Evolutionary conservation across 345 rosid genomes (phyloP), one percentile per base, ranked within the genome.

Genomic region (Limnanthes douglasii): DNA sequence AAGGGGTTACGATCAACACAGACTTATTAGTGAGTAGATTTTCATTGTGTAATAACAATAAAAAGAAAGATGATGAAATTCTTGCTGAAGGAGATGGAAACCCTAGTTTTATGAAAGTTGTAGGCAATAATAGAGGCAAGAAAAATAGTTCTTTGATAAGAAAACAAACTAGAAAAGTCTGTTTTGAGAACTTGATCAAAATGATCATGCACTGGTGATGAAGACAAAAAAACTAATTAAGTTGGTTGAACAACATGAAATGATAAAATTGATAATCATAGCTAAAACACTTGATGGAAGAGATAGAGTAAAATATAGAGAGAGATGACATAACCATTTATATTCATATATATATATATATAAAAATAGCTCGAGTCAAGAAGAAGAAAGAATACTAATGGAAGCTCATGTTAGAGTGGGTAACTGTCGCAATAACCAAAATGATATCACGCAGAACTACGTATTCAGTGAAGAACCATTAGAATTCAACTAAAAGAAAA

Each of bases 241-340:
- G 61, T 45, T 88, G 74, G 97, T 88, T 60, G 70, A 66, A 57
- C 83, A 76, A 64, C 58, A 72, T 55, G 97, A 95, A 46, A 69
- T 63, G 12, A 64, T 72, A 45, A 88, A 79, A 62, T 88, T 95
- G 98, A 92, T 94, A 18, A 57, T 72, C 55, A 72, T 88, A 40
- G 86, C 98, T 8, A 84, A 72, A 56, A 58, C 48, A 42, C 40
- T 88, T 53, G 74, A 21, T 7, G 98, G 86, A 51, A 70, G 95
- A 55, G 95, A 78, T 5, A 95, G 98, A 21, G 84, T 83, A 55
- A 95, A 84, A 54, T 88, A 95, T 48, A 78, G 95, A 2, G 97
- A 88, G 58, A 68, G 97, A 61, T 88, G 98, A 95, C 95, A 88
- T 62, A 88, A 88, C 51, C 95, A 88, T 72, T 59, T 88, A 45